Evolutionary conservation across 768 basidiomycete species (phyloP).

Genomic region (Suillus cothurnatus): DNA sequence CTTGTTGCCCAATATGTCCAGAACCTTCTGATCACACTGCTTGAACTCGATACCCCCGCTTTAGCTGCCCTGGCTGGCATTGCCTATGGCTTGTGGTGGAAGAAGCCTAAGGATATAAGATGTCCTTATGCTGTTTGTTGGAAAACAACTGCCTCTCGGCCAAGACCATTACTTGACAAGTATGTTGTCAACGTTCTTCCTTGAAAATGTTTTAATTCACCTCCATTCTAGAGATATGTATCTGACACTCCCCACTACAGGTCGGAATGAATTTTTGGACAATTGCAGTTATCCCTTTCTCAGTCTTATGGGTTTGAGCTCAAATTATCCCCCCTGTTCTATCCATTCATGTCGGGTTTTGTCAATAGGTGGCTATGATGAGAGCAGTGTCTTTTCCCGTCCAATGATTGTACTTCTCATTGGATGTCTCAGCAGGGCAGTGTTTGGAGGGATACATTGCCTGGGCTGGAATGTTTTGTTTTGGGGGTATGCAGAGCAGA

Average conservation of each 20-base stretch:
- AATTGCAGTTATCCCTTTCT: neutral
- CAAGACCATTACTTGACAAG: neutral
- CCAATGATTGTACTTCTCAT: neutral
- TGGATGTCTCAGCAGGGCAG: constrained; percentile 9
- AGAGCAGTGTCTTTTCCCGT: neutral
- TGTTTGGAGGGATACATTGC: constrained; percentile 32
- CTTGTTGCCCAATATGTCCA: constrained; percentile 27
- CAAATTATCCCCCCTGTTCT: neutral
- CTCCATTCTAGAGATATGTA: neutral
- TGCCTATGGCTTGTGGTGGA: constrained; percentile 40
- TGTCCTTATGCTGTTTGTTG: constrained; percentile 11
- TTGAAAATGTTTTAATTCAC: neutral
- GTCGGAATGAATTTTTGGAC: fast-evolving
- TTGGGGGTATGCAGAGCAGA: constrained; percentile 16
- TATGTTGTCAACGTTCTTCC: neutral
- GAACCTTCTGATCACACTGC: constrained; percentile 33
- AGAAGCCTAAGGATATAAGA: constrained; percentile 39
- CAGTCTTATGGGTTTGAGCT: neutral
- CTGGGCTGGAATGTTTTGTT: constrained; percentile 26
- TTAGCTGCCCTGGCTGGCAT: constrained; percentile 33
- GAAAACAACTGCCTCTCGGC: neutral
- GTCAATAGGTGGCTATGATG: neutral
- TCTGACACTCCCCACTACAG: neutral
- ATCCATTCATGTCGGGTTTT: neutral
- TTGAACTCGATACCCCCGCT: constrained; percentile 40